Conservation (phyloP, 306 rosid genomes). For the Gastrolobium bilobum region DNA sequence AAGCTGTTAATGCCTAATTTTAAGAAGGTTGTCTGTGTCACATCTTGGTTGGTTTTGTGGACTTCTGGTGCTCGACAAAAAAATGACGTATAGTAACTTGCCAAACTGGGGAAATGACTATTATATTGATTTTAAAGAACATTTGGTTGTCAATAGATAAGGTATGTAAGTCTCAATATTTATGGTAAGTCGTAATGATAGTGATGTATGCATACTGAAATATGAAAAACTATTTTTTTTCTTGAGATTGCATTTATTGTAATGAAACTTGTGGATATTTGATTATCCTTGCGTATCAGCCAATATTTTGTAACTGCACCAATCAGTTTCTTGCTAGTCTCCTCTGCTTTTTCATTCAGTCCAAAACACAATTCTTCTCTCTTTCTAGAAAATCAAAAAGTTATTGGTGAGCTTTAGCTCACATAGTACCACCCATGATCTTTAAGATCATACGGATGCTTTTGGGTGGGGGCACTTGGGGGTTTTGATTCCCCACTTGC, state of each 20-base stretch:
- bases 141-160: background rate
- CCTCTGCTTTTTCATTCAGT: background rate
- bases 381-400: background rate
- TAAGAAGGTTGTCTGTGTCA: constrained; percentile 4
- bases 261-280: background rate
- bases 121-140: background rate
- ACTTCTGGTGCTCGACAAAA: background rate
- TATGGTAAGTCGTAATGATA: background rate
- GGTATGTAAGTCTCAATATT: background rate
- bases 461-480: background rate
- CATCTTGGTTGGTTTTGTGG: background rate
- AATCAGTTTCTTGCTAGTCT: constrained; percentile 10
- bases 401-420: background rate
- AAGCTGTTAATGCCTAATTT: background rate
- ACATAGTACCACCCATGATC: background rate
- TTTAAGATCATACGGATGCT: background rate
- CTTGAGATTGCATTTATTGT: background rate
- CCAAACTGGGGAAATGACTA: constrained; percentile 7
- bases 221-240: background rate
- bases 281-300: background rate
- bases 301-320: constrained; percentile 4
- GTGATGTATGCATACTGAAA: background rate
- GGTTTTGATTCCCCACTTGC: background rate
- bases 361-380: background rate
- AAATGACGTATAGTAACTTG: background rate